Base-by-base conservation (phyloP, 768 basidiomycete species). In the Rubroboletus pulcherrimus region DNA sequence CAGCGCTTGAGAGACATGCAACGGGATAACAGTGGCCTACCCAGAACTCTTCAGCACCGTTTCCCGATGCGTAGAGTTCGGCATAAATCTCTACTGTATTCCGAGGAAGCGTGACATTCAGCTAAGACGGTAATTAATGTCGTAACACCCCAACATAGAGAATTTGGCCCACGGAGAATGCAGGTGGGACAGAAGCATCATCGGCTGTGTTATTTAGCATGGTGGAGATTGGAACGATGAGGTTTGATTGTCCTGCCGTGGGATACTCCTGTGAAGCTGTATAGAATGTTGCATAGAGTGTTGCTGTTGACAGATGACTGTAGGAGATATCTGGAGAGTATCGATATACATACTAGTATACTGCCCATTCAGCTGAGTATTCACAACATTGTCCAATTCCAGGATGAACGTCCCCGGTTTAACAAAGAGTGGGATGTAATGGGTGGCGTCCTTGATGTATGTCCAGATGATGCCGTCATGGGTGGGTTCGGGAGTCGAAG, bases 401-500 rank as follows among this genome's bases (percentile, higher is more conserved):
- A 91, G 71, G 51, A 91, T 85, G 61, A 91, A 85, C 0, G 80
- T 78, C 7, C 89, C 88, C 0, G 81, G 72, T 57, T 83, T 78
- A 2, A 81, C 74, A 64, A 91, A 91, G 38, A 92, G 77, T 1
- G 87, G 86, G 4, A 77, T 79, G 57, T 85, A 91, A 24, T 81
- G 81, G 7, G 87, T 86, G 26, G 86, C 86, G 60, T 91, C 89
- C 65, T 91, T 91, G 60, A 83, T 68, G 53, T 79, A 85, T 1
- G 87, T 89, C 89, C 88, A 91, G 47, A 89, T 84, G 56, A 91
- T 89, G 11, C 89, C 89, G 46, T 81, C 76, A 14, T 60, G 62
- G 0, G 83, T 85, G 0, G 89, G 89, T 68, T 91, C 89, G 0
- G 89, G 84, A 17, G 89, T 91, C 0, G 87, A 89, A 19, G 86